Conservation (phyloP, 2,329 filamentous ascomycete species). For the Penicillium sp. region DNA sequence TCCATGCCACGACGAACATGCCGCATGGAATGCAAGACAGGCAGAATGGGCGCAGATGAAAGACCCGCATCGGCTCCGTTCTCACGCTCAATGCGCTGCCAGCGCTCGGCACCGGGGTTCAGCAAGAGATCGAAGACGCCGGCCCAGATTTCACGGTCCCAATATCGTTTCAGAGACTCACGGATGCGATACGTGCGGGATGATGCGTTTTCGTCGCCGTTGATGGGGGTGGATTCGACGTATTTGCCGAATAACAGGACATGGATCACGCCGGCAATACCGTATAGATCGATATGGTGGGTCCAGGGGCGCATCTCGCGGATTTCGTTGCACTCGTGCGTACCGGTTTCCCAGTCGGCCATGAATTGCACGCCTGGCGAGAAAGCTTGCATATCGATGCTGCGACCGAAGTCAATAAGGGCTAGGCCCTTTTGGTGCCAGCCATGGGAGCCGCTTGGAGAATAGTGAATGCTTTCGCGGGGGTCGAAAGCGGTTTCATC, state of each 20-base stretch:
- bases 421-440: conserved; percentile 79
- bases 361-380: conserved; percentile 75
- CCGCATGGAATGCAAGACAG: conserved; percentile 69
- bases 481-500: conserved; percentile 19
- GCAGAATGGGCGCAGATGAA: conserved; percentile 54
- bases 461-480: conserved; percentile 57
- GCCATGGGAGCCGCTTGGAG: conserved; percentile 68
- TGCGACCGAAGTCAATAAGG: conserved; percentile 92
- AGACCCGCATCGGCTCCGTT: background rate
- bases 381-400: conserved; percentile 90
- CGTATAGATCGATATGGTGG: conserved; percentile 95
- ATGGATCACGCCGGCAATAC: conserved; percentile 83
- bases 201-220: conserved; percentile 10
- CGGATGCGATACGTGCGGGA: conserved; percentile 69
- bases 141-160: conserved; percentile 89
- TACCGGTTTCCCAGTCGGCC: conserved; percentile 87
- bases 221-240: conserved; percentile 67
- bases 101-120: conserved; percentile 65
- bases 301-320: conserved; percentile 93
- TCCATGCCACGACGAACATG: conserved; percentile 76
- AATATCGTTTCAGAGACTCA: conserved; percentile 88
- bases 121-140: conserved; percentile 80
- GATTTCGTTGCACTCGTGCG: conserved; percentile 92
- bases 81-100: conserved; percentile 59
- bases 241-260: conserved; percentile 91